A percentile compares a stretch with the other conserved stretches of the same genome.
These are phyloP conservation scores for Coniella lustricola DNA, from an alignment of 2,329 filamentous ascomycete species.

Conservation along the genomic window DNA sequence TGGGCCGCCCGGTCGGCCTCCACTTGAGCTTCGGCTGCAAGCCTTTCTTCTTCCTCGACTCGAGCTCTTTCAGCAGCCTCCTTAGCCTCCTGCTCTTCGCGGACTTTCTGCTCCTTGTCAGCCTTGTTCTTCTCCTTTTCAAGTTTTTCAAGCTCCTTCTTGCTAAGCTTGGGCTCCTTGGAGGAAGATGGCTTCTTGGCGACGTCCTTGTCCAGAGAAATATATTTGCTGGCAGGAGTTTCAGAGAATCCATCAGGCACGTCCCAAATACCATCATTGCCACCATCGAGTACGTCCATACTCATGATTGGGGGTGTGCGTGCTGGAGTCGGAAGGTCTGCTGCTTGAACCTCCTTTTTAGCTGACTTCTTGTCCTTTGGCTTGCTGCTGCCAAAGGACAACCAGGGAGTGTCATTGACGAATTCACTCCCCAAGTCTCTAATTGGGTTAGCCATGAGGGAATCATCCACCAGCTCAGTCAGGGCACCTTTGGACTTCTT, in stretches of 20 bases:
- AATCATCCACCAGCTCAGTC: constrained; percentile 36
- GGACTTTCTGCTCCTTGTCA: constrained; percentile 20
- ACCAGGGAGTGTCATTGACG: constrained; percentile 32
- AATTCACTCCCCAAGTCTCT: constrained; percentile 33
- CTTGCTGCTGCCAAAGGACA: constrained; percentile 35
- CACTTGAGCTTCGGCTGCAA: constrained; percentile 14
- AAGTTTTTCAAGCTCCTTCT: constrained; percentile 34
- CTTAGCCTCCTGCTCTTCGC: constrained; percentile 15
- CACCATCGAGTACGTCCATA: constrained; percentile 35
- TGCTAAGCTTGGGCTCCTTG: constrained; percentile 38
- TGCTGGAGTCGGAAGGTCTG: constrained; percentile 37
- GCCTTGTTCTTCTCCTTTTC: constrained; percentile 22
- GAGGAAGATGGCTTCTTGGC: constrained; percentile 20
- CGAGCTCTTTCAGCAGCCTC: constrained; percentile 13
- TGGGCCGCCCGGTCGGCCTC: constrained; percentile 11
- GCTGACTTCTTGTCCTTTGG: constrained; percentile 33
- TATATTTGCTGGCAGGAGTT: constrained; percentile 27
- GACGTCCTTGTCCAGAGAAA: constrained; percentile 31
- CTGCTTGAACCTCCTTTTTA: constrained; percentile 30
- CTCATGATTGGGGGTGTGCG: constrained; percentile 42
- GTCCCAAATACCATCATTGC: constrained; percentile 29
- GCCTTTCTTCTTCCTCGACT: constrained; percentile 14
- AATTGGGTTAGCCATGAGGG: constrained; percentile 38
- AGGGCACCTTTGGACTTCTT: constrained; percentile 46
- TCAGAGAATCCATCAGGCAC: constrained; percentile 22